phyloP scores from a whole-genome alignment of 768 basidiomycete genomes.

The Stropharia rugosoannulata region DNA sequence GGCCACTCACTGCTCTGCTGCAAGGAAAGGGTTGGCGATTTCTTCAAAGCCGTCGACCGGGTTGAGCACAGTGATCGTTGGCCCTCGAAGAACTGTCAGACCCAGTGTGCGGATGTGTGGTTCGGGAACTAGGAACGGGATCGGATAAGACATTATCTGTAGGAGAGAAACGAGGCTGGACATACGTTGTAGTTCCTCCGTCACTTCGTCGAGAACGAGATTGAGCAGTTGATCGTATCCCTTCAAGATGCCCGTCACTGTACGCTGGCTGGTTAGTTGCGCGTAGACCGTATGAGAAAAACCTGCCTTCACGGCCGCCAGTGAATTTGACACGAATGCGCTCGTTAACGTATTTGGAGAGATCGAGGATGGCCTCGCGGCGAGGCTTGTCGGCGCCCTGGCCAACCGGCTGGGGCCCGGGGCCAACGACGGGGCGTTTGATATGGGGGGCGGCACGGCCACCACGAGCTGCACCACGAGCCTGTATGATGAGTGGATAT shows the following conservation, averaged over 20 bases:
- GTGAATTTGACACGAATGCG: constrained; percentile 95
- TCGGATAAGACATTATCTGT: background rate
- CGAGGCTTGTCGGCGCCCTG: constrained; percentile 73
- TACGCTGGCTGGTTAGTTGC: constrained; percentile 8
- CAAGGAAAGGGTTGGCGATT: constrained; percentile 85
- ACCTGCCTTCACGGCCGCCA: constrained; percentile 90
- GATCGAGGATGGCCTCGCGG: constrained; percentile 92
- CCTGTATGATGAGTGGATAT: constrained; percentile 46
- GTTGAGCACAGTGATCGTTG: constrained; percentile 90
- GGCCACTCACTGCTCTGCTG: constrained; percentile 52
- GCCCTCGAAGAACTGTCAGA: constrained; percentile 87
- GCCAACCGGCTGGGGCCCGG: constrained; percentile 32
- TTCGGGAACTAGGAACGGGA: constrained; percentile 50
- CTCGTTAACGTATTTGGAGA: constrained; percentile 92
- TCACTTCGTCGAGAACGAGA: constrained; percentile 94
- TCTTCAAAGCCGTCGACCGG: constrained; percentile 96
- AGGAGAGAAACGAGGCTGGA: background rate
- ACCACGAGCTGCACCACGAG: constrained; percentile 51
- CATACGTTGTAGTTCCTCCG: constrained; percentile 55
- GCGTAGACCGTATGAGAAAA: background rate
- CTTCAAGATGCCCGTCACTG: constrained; percentile 91
- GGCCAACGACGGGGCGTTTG: constrained; percentile 47
- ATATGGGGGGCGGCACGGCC: constrained; percentile 42
- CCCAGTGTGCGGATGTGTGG: constrained; percentile 69
- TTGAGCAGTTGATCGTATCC: constrained; percentile 97